Base-by-base conservation (phyloP, 495 filamentous ascomycete genomes). In the Tuber borchii region DNA sequence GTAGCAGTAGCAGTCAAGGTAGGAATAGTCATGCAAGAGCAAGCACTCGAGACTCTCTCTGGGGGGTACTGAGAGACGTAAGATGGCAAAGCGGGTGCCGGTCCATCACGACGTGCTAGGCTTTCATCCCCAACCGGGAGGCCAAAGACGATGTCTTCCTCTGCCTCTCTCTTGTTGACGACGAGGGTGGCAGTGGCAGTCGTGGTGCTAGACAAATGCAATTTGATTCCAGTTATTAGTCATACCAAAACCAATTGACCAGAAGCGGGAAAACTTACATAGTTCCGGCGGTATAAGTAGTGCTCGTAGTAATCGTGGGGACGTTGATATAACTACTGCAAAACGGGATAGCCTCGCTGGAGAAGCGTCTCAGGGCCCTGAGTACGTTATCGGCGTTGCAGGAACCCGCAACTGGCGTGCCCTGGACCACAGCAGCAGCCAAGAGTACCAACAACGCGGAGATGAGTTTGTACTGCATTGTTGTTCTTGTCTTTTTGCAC, bases 341-440 rank as follows among this genome's bases (percentile, higher is more conserved):
- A 72, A 79, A 79, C 0, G 78, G 78, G 34, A 79, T 79, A 1
- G 78, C 70, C 37, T 79, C 56, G 1, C 7, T 22, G 22, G 56
- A 70, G 17, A 79, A 75, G 31, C 76, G 51, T 20, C 70, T 48
- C 17, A 79, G 70, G 8, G 78, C 76, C 37, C 78, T 56, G 42
- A 79, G 71, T n/a, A n/a, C 20, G 40, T 79, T 79, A 26, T 79
- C 77, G 69, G 78, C 39, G 31, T 79, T 56, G 72, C 78, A 79
- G 26, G 71, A 43, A 17, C 46, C 48, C 4, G 20, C 51, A 22
- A 22, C 31, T 1, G 76, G 76, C 0, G 31, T 70, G 26, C 39
- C 37, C 34, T 76, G 73, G 51, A 48, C 31, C 2, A 69, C 37
- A 19, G 72, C 31, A 8, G 51, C 26, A 16, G 51, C n/a, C 10